A percentile compares a stretch with the other conserved stretches of the same genome.
phyloP scores from a whole-genome alignment of 164 flowering plant genomes.

The Stephania japonica region DNA sequence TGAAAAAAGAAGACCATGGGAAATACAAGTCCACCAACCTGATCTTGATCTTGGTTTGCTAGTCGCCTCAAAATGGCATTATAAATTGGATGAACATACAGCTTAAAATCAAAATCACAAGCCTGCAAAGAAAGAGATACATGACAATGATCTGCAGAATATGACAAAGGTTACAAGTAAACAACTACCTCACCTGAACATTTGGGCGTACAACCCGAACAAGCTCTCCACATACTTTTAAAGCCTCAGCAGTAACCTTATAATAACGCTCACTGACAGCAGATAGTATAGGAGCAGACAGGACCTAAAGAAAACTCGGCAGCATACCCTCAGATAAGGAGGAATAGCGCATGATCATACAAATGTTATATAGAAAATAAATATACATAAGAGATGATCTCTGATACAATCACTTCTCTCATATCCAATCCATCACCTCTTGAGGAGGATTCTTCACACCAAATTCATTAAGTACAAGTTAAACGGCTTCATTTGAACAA shows the following conservation, averaged over 20 bases:
- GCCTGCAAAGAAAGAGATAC: conserved; percentile 36
- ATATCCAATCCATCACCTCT: no score
- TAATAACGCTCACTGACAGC: conserved; percentile 97
- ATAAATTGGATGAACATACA: conserved; percentile 86
- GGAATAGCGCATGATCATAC: not conserved
- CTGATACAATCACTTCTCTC: no score
- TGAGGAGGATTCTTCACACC: no score
- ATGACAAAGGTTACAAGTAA: conserved; percentile 1
- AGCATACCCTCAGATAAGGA: not conserved
- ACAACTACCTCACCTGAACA: conserved; percentile 45
- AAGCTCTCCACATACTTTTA: conserved; percentile 95
- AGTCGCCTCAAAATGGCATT: conserved; percentile 83
- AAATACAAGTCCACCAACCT: conserved; percentile 38
- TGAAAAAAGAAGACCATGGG: not conserved
- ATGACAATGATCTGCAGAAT: conserved; percentile 4
- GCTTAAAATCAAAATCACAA: conserved; percentile 66
- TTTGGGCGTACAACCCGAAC: conserved; percentile 89
- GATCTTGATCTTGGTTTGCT: conserved; percentile 99
- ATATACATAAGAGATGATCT: no score
- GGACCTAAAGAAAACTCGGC: conserved; percentile 43
- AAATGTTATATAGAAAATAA: not conserved
- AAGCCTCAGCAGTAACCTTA: conserved; percentile 98
- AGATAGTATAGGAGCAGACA: conserved; percentile 76
- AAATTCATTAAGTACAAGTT: not conserved
- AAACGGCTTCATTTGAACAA: no score